Conservation (phyloP, 306 rosid species). For the Sicyos baderoa region DNA sequence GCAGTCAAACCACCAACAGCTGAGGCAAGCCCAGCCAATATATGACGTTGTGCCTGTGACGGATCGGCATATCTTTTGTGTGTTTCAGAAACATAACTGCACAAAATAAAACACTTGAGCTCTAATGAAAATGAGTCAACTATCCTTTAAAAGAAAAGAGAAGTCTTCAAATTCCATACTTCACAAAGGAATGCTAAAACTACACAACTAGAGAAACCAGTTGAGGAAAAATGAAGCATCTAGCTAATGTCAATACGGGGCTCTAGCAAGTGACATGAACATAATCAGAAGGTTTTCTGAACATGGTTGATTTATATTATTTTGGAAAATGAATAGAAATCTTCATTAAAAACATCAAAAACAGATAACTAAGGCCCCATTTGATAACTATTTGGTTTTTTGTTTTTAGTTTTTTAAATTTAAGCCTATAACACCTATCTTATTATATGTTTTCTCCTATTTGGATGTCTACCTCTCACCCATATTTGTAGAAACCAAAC, state of each 20-base stretch:
- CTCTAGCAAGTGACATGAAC: too few relatives aligned
- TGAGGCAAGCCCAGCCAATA: slow-evolving; percentile 91
- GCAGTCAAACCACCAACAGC: slow-evolving; percentile 88
- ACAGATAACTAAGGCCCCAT: too few relatives aligned
- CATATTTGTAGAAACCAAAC: too few relatives aligned
- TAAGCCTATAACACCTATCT: too few relatives aligned
- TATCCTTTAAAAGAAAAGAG: not conserved
- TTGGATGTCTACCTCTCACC: too few relatives aligned
- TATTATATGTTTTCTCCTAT: too few relatives aligned
- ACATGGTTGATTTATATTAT: too few relatives aligned
- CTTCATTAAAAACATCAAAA: too few relatives aligned
- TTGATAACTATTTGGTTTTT: too few relatives aligned
- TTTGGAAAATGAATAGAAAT: too few relatives aligned
- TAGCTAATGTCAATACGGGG: not conserved
- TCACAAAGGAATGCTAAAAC: not conserved
- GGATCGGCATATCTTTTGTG: slow-evolving; percentile 62
- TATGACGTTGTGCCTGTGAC: slow-evolving; percentile 85
- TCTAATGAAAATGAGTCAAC: not conserved
- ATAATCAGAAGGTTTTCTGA: too few relatives aligned
- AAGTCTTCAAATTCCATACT: not conserved
- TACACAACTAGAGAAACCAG: not conserved
- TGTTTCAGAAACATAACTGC: slow-evolving; percentile 93
- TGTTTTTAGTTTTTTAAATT: too few relatives aligned
- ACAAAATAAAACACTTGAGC: slow-evolving; percentile 23
- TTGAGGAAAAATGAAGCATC: not conserved